These are phyloP conservation scores for Amylocarpus encephaloides DNA, from an alignment of 2,329 filamentous ascomycete species.

Conservation along the genomic window DNA sequence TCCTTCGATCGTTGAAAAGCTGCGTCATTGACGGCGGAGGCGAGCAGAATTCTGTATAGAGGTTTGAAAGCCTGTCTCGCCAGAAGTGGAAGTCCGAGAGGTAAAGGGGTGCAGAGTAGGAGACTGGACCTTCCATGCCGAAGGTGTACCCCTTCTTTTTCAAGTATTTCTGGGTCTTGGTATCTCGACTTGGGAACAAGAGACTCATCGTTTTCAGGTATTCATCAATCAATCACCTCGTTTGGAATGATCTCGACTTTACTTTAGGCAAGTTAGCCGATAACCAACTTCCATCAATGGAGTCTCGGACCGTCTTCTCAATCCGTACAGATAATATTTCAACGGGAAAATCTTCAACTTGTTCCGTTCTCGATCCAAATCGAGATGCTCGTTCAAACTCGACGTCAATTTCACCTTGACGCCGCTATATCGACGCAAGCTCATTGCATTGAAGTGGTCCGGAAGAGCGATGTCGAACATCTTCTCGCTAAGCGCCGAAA, in stretches of 20 bases:
- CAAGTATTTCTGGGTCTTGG: neutral
- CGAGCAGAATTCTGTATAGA: neutral
- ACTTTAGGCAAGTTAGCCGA: neutral
- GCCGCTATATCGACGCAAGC: neutral
- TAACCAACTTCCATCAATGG: neutral
- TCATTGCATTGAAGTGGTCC: neutral
- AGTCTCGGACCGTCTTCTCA: neutral
- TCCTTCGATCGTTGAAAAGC: neutral
- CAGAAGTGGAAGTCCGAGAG: neutral
- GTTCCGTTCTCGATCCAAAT: neutral
- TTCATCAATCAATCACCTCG: neutral
- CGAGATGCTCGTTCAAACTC: neutral
- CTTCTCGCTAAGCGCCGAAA: neutral
- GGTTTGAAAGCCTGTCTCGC: neutral
- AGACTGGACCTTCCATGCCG: neutral
- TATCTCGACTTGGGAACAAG: neutral
- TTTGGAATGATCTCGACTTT: neutral
- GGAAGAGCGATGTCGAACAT: neutral
- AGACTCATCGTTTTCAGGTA: neutral
- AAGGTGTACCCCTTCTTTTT: too few species aligned
- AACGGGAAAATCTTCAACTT: neutral
- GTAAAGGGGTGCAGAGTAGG: neutral
- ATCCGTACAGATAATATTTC: neutral
- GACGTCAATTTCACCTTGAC: neutral
- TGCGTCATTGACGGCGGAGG: neutral